Evolutionary conservation across 495 filamentous ascomycete species (phyloP), one percentile per base, ranked within the genome.

Genomic region (Xylona heveae): DNA sequence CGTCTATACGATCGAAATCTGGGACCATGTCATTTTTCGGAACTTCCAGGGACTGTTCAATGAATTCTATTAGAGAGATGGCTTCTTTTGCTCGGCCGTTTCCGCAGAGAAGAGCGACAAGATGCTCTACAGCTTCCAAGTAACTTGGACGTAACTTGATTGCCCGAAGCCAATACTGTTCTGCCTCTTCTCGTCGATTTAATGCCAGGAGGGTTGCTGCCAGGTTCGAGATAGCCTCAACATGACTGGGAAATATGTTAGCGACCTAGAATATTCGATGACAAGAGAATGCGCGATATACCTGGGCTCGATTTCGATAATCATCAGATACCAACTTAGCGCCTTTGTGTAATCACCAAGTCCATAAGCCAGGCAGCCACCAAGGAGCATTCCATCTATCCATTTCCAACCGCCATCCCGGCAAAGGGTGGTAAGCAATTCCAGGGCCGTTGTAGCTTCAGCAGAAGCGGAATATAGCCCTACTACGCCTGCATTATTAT

Each of bases 71-170:
- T 28, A 90, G 71, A 30, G 77, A 68, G 29, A 97, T 74, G 9
- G 85, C 88, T 44, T 95, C 82, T 42, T 66, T 72, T 19, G 71
- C 78, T 37, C 85, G 66, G 33, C 88, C 73, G 29, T 70, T 77
- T 34, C 68, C 74, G 49, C 81, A 92, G 15, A 94, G 50, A 19
- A 99, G 57, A 4, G 83, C 81, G 19, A 95, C 75, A 2, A 99
- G 64, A 59, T 95, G 88, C 48, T 99, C 88, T 10, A 90, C 83
- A 9, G 88, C 90, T 57, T 99, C 88, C 39, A 99, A 78, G 53
- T 88, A 92, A 49, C 72, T 81, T 2, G 88, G 88, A 3, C 80
- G 71, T 26, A 78, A 56, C 41, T 70, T 79, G 20, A 99, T 71
- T 10, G 81, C 80, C 32, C 67, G 70, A 30, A 74, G 51, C 90